Evolutionary conservation across 192 early-diverging fungal species (phyloP), one percentile per base, ranked within the genome.

Genomic region (Phycomyces blakesleeanus): DNA sequence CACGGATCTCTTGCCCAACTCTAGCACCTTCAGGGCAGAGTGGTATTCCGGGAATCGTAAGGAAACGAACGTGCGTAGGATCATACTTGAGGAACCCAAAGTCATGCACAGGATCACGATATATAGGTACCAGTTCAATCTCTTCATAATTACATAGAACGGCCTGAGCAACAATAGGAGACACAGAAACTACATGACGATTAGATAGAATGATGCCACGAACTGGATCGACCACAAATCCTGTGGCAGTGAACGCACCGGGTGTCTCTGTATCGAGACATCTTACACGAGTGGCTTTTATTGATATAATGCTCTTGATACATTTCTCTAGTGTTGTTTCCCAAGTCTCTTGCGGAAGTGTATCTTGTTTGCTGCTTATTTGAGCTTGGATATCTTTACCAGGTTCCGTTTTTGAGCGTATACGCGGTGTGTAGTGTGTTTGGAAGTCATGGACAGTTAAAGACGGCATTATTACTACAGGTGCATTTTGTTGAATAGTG

Each of bases 61-160:
- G 82, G 64, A 85, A 87, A 34, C 83, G 78, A 16, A 92, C 74
- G 57, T 84, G 69, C 12, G 69, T 56, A 0, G 82, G 85, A 59
- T 93, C 86, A 51, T 87, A 93, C 60, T 81, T 75, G 44, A 90
- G 70, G 52, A 93, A 90, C 6, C 89, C 89, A 85, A 91, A 92
- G 75, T 92, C 90, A 65, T 92, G 90, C 47, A 92, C 78, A 0
- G 90, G 90, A 57, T 92, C 90, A 52, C 89, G 87, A 62, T 90
- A 92, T 27, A 92, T 83, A 14, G 87, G 84, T 16, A 76, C 74
- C 26, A 89, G 76, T 29, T 83, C 84, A 29, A 90, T 81, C 42
- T 89, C 89, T 66, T 92, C 89, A 54, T 87, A 84, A 61, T 92
- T 85, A 64, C 83, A 78, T 58, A 89, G 78, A n/a, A 88, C 68